Base-by-base conservation (phyloP, 352 stramenopile species). In the Phytophthora pluvialis region DNA sequence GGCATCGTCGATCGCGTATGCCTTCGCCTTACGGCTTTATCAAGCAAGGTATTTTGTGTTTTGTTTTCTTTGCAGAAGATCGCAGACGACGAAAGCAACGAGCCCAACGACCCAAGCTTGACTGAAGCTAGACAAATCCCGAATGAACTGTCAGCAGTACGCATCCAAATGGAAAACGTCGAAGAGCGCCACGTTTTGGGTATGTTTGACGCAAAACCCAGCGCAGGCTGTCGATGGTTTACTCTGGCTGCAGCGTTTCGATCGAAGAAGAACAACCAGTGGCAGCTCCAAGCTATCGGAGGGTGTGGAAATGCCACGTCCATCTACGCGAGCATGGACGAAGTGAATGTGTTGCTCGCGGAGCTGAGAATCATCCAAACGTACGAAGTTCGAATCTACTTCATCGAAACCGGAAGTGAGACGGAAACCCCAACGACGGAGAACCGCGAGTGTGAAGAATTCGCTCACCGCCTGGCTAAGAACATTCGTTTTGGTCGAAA, bases 401-500 rank as follows among this genome's bases (percentile, higher is more conserved):
- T 73, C 31, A 45, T 64, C 5, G 57, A 31, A 18, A 46, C 18
- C 42, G 60, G 54, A 21, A 42, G 8, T 3, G 46, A 73, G 4
- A 42, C 18, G 7, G 65, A 69, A 57, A 52, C 21, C 5, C 6
- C 11, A 32, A 11, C n/a, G 51, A 15, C 18, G 12, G 49, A 50
- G 9, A 29, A 8, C 18, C 16, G 46, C 3, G 78, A 78, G 12
- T 77, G 70, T 36, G 65, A 72, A 50, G 70, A 82, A 18, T 88
- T 86, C 56, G 80, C 73, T 13, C 53, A 35, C 18, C 65, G 53
- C 0, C 78, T 91, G 31, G 73, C 82, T 5, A 77, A 80, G 21
- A 88, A 83, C n/a, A 84, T 91, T 64, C 70, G 74, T 3, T 91
- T 91, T 39, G 78, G 82, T 32, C 64, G 77, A 21, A 91, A 89